These are phyloP conservation scores for Anthracocystis panici-leucophaei DNA, from an alignment of 1,284 basidiomycete genomes.

Conservation along the genomic window DNA sequence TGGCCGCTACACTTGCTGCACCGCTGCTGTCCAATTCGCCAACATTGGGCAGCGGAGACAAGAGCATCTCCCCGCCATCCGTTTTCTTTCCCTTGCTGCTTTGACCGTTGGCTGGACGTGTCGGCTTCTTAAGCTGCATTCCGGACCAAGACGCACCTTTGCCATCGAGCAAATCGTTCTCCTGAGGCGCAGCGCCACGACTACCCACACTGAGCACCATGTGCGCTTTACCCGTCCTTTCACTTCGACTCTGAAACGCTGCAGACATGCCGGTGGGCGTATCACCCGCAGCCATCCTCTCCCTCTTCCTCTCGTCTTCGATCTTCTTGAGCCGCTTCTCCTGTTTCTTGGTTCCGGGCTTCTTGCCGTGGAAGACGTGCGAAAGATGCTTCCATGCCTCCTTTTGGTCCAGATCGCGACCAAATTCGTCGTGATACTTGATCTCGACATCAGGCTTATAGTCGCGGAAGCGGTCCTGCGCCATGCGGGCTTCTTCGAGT, in stretches of 20 bases:
- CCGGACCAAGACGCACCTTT: conserved; percentile 10
- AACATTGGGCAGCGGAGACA: conserved; percentile 3
- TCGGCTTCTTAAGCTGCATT: conserved; percentile 35
- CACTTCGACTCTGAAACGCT: conserved; percentile 63
- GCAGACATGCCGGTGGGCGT: conserved; percentile 63
- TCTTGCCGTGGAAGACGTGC: conserved; percentile 68
- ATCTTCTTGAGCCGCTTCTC: conserved; percentile 64
- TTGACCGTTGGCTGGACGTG: neutral
- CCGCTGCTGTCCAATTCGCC: conserved; percentile 9
- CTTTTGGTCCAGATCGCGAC: conserved; percentile 87
- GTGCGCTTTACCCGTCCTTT: conserved; percentile 66
- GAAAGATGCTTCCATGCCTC: conserved; percentile 74
- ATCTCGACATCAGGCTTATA: conserved; percentile 98
- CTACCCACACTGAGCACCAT: conserved; percentile 68
- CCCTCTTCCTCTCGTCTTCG: conserved; percentile 64
- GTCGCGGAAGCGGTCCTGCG: conserved; percentile 85
- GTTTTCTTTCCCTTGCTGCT: conserved; percentile 9
- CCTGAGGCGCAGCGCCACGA: conserved; percentile 61
- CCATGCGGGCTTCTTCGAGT: conserved; percentile 86
- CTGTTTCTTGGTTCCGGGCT: conserved; percentile 64
- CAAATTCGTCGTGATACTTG: conserved; percentile 90
- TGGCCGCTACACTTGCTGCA: conserved; percentile 4
- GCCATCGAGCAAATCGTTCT: conserved; percentile 57
- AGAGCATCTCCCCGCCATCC: conserved; percentile 12
- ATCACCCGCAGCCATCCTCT: conserved; percentile 67